These are phyloP conservation scores for Polytolypa hystricis DNA, from an alignment of 2,329 filamentous ascomycete species.

Conservation along the genomic window DNA sequence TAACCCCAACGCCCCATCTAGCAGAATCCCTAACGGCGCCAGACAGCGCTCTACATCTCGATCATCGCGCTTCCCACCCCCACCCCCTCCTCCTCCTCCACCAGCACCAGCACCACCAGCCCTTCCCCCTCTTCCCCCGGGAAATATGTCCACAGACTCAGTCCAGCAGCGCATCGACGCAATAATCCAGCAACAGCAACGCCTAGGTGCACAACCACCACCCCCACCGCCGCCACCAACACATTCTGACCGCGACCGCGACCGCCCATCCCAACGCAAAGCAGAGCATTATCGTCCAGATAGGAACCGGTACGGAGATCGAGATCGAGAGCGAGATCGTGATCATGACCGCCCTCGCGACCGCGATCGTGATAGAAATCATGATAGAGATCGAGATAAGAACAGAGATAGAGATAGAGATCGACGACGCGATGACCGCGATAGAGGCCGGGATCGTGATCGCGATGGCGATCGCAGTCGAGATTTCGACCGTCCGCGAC, in stretches of 20 bases:
- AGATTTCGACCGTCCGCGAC: constrained; percentile 4
- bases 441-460: constrained; percentile 13
- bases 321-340: constrained; percentile 1
- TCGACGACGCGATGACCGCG: no score
- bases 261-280: no score
- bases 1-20: no score
- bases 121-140: background rate
- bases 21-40: no score
- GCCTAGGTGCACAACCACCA: constrained; percentile 1
- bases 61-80: constrained; percentile 1
- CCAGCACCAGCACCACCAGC: background rate
- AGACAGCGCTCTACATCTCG: no score
- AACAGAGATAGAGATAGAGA: constrained; percentile 3
- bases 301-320: constrained; percentile 1
- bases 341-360: constrained; percentile 3
- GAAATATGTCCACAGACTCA: constrained; percentile 2
- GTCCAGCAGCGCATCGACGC: constrained; percentile 7
- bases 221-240: background rate
- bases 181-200: constrained; percentile 4
- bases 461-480: constrained; percentile 8
- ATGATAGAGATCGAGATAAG: constrained; percentile 1
- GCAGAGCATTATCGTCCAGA: no score
- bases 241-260: no score
- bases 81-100: constrained; percentile 1
- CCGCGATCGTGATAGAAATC: constrained; percentile 11